These are phyloP conservation scores for Tremella mesenterica DNA, from an alignment of 768 basidiomycete genomes.

Conservation along the genomic window DNA sequence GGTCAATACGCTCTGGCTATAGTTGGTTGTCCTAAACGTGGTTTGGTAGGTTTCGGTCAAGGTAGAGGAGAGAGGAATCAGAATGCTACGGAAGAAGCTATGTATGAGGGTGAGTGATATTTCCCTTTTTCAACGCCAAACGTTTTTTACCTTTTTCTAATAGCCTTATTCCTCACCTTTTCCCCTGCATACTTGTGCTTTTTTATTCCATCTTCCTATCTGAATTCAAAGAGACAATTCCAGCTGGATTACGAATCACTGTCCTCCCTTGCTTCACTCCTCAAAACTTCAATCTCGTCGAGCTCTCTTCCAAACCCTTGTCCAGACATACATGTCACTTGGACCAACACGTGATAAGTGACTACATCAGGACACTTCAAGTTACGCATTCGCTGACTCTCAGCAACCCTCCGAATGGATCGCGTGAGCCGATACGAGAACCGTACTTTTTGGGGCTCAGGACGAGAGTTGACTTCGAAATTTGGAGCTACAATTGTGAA, in stretches of 20 bases:
- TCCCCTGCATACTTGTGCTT: too few species aligned
- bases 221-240: too few species aligned
- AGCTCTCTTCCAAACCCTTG: not conserved
- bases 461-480: constrained; percentile 63
- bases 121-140: not conserved
- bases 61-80: constrained; percentile 34
- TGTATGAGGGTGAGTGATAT: constrained; percentile 31
- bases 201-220: not conserved
- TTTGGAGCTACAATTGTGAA: constrained; percentile 73
- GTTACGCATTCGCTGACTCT: constrained; percentile 49
- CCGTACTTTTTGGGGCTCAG: constrained; percentile 78
- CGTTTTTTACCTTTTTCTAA: constrained; percentile 1
- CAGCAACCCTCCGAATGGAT: constrained; percentile 82
- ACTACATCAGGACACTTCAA: constrained; percentile 40
- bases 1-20: constrained; percentile 33
- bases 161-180: not conserved
- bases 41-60: constrained; percentile 42
- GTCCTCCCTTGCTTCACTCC: not conserved
- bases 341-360: not conserved
- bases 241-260: too few species aligned
- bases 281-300: not conserved
- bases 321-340: not conserved
- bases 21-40: constrained; percentile 41
- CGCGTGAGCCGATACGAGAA: constrained; percentile 87
- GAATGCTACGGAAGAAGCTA: constrained; percentile 34